These are phyloP conservation scores for Cyphellophora europaea DNA, from an alignment of 2,329 filamentous ascomycete genomes.

Conservation along the genomic window DNA sequence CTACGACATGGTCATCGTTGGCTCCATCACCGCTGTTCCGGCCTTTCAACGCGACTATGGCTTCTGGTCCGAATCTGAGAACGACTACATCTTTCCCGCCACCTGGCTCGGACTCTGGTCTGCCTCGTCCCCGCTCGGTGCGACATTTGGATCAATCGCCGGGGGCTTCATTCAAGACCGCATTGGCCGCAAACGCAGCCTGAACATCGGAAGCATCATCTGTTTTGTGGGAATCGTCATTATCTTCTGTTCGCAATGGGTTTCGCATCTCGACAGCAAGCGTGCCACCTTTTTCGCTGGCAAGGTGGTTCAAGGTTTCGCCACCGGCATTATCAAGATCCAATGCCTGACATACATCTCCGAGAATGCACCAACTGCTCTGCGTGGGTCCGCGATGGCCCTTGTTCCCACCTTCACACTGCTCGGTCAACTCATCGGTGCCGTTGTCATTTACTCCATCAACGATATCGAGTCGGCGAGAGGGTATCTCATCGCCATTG, in stretches of 20 bases:
- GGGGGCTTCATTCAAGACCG: slow-evolving; percentile 34
- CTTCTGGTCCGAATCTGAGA: slow-evolving; percentile 13
- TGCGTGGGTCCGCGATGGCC: slow-evolving; percentile 39
- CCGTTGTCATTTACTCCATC: slow-evolving; percentile 29
- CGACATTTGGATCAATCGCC: slow-evolving; percentile 27
- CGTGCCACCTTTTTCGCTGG: slow-evolving; percentile 34
- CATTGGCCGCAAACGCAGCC: slow-evolving; percentile 27
- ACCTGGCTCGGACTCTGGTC: slow-evolving; percentile 38
- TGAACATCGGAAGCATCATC: slow-evolving; percentile 28
- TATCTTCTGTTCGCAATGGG: slow-evolving; percentile 24
- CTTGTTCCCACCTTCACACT: slow-evolving; percentile 42
- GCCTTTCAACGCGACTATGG: slow-evolving; percentile 34
- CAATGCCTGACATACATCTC: slow-evolving; percentile 41
- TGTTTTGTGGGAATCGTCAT: slow-evolving; percentile 29
- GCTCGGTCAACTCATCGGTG: slow-evolving; percentile 39
- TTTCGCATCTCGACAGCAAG: slow-evolving; percentile 19
- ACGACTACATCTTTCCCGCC: slow-evolving; percentile 29
- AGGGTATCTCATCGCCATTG: neutral
- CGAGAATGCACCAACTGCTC: slow-evolving; percentile 37
- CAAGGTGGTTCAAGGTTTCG: slow-evolving; percentile 37
- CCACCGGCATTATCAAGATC: slow-evolving; percentile 36
- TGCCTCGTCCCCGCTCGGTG: slow-evolving; percentile 29
- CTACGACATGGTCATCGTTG: slow-evolving; percentile 43
- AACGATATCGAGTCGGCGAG: neutral
- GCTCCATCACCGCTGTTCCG: slow-evolving; percentile 39